Base-by-base conservation (phyloP, 306 rosid species). In the Alnus glutinosa region DNA sequence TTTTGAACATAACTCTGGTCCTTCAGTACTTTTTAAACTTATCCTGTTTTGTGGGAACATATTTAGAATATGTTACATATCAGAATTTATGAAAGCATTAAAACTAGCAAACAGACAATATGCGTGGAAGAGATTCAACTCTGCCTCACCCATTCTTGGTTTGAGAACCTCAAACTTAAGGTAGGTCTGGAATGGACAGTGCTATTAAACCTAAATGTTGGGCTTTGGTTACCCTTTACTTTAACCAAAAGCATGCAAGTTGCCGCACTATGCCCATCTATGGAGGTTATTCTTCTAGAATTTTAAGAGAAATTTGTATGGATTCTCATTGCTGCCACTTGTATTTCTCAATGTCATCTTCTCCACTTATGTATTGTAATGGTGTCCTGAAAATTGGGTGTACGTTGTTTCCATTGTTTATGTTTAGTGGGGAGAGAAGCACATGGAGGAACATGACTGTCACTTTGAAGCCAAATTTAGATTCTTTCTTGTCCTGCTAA, bases 401-500 rank as follows among this genome's bases (percentile, higher is more conserved):
- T 1, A 23, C 7, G 14, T 5, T 2, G 19, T 59, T 59, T 19
- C 23, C 14, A 59, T 59, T 59, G 5, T 74, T 12, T 5, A 34
- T 12, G 49, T 32, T 18, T 57, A 3, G 66, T 69, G 55, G 16
- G 49, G 48, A 57, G 34, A 23, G 73, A 55, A 62, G 57, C 49
- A 23, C 49, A 51, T 39, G 14, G 67, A 39, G 18, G 37, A 28
- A 71, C 36, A 12, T 63, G 63, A 70, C 42, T 14, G 42, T 76
- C 51, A 18, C 1, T 68, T 68, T 42, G 19, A 18, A 39, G 72
- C 72, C 72, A 68, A 67, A 39, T 68, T 42, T 68, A 68, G 30
- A 68, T 68, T 68, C 72, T 68, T 68, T 68, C 51, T 68, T 68
- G 12, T 39, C 30, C 30, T 67, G 72, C 30, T 8, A 67, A 67